Base-by-base conservation (phyloP, 208 protist species). In the Willaertia magna region DNA sequence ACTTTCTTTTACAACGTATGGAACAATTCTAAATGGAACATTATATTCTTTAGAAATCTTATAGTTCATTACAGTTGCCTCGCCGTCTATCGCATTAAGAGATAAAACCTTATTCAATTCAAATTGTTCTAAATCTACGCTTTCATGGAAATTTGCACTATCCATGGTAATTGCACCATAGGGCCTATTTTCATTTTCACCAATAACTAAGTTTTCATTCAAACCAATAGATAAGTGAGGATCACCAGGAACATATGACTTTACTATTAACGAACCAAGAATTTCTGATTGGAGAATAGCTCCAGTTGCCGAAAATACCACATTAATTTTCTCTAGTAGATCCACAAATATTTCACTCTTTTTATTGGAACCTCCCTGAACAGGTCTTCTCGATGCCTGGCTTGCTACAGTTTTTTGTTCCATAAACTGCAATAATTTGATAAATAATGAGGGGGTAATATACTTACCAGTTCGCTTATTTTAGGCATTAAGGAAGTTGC, bases 61-160 rank as follows among this genome's bases (percentile, higher is more conserved):
- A 91, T 98, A 98, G 61, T 93, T 95, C 92, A 98, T 93, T 6
- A 98, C 89, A 12, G 91, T 91, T 84, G 96, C 96, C 74, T 96
- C 94, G 3, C 94, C 93, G 12, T 94, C 87, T 4, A 92, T 89
- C 2, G 94, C 93, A 12, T 90, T 84, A 85, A 97, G 90, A 11
- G 88, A 87, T 3, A 97, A 87, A 49, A 90, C 85, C 4, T 90
- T 86, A 9, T 93, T 84, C 3, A 52, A 52, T 30, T 96, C 93
- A 59, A 97, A 98, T 30, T 88, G 51, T 34, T 88, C 85, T 40
- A 92, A 79, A 84, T 95, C 88, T 34, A 91, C 92, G 47, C 86
- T 89, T 79, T 92, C 92, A 87, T 96, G 91, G 89, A 97, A 97
- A 83, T 93, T 93, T 26, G 94, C 87, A 82, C 91, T 87, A 86